A percentile compares a stretch with the other conserved stretches of the same genome.
These are phyloP conservation scores for Neonectria neomacrospora DNA, from an alignment of 2,329 filamentous ascomycete genomes.

Conservation along the genomic window DNA sequence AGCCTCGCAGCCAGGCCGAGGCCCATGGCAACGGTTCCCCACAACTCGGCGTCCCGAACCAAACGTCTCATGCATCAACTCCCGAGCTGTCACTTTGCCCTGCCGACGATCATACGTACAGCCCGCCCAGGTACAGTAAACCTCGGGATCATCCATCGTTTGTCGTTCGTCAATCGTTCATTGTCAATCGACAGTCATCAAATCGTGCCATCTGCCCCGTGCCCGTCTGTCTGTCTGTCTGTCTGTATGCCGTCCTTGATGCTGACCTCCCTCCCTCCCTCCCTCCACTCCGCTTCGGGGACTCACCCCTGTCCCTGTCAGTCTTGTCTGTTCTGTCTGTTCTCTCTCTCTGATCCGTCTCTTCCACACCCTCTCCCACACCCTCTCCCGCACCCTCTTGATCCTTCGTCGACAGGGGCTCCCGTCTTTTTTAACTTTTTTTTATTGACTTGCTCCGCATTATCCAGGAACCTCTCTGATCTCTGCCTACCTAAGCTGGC, in stretches of 20 bases:
- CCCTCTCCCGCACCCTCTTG: conserved; percentile 40
- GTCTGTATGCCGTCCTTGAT: background rate
- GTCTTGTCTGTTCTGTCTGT: background rate
- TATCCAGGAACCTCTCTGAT: conserved; percentile 35
- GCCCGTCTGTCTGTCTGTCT: too few relatives aligned
- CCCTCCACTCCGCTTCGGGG: background rate
- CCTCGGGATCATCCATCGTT: background rate
- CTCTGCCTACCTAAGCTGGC: background rate
- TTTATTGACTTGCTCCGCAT: conserved; percentile 33
- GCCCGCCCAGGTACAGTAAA: background rate
- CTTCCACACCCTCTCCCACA: conserved; percentile 38
- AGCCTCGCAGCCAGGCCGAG: conserved; percentile 21
- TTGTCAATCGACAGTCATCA: background rate
- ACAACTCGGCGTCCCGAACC: conserved; percentile 8
- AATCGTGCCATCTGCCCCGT: background rate
- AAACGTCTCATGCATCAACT: conserved; percentile 12
- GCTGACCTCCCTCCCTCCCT: too few relatives aligned
- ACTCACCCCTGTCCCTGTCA: conserved; percentile 25
- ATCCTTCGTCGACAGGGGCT: conserved; percentile 32
- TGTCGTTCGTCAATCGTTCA: background rate
- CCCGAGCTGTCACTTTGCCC: conserved; percentile 5
- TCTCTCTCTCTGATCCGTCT: background rate
- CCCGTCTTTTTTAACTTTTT: conserved; percentile 3
- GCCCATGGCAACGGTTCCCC: conserved; percentile 14
- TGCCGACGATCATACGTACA: conserved; percentile 4